A percentile compares a stretch with the other conserved stretches of the same genome.
phyloP scores from a whole-genome alignment of 768 basidiomycete genomes.

The Leccinum incarnatum region DNA sequence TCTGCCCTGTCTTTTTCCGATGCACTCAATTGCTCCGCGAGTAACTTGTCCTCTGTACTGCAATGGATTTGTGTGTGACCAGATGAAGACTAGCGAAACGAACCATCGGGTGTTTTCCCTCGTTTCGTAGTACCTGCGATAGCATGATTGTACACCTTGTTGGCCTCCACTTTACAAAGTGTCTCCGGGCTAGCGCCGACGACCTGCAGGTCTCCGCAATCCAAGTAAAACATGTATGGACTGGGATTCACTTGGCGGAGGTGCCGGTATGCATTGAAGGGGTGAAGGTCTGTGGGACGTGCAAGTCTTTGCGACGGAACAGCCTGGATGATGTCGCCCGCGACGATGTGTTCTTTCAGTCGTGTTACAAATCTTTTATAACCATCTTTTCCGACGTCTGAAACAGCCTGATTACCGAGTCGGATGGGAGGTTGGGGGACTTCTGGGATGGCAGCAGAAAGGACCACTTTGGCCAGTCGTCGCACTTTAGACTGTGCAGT shows the following conservation, averaged over 20 bases:
- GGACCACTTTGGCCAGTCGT: constrained; percentile 69
- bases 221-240: constrained; percentile 98
- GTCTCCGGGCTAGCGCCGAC: constrained; percentile 99
- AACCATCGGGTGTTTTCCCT: constrained; percentile 84
- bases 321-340: constrained; percentile 98
- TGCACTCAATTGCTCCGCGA: constrained; percentile 69
- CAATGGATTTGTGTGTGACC: constrained; percentile 7
- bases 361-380: constrained; percentile 90
- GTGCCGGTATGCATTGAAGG: constrained; percentile 96
- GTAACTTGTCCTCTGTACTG: constrained; percentile 76
- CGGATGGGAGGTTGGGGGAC: constrained; percentile 60
- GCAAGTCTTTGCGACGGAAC: constrained; percentile 92
- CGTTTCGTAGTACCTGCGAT: constrained; percentile 94
- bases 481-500: constrained; percentile 82
- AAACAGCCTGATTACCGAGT: constrained; percentile 68
- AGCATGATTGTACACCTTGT: constrained; percentile 95
- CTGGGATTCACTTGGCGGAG: constrained; percentile 94
- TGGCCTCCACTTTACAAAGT: constrained; percentile 89
- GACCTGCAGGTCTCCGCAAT: constrained; percentile 89
- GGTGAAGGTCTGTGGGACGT: constrained; percentile 83
- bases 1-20: constrained; percentile 97
- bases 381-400: constrained; percentile 91
- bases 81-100: constrained; percentile 22
- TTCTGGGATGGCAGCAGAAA: constrained; percentile 54
- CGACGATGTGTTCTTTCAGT: constrained; percentile 91